Evolutionary conservation across 441 rosid species (phyloP).

Genomic region (Erodium trifolium): DNA sequence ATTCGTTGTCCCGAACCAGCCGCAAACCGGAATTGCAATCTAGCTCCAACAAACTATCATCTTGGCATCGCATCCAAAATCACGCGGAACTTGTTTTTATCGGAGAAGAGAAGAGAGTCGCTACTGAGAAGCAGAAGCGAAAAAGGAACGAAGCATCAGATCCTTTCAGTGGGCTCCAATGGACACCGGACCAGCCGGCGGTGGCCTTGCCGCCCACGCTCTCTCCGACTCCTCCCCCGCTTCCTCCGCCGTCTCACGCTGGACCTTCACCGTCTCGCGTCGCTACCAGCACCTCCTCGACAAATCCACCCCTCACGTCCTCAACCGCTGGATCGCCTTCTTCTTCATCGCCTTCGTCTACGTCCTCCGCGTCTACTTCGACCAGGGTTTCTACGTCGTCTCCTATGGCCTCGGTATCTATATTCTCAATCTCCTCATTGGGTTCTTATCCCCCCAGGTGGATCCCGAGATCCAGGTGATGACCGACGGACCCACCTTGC

Average conservation of each 20-base stretch:
- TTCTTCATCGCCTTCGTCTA: constrained; percentile 40
- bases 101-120: no score
- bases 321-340: constrained; percentile 65
- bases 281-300: constrained; percentile 70
- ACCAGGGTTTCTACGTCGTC: constrained; percentile 40
- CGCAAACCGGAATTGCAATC: no score
- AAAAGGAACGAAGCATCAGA: not conserved
- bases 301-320: constrained; percentile 57
- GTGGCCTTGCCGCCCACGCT: constrained; percentile 20
- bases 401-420: constrained; percentile 16
- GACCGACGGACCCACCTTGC: constrained; percentile 11
- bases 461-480: constrained; percentile 12
- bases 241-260: constrained; percentile 17
- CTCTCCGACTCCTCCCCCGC: constrained; percentile 23
- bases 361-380: constrained; percentile 59
- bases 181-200: constrained; percentile 44
- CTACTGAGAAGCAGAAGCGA: no score
- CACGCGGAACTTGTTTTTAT: no score
- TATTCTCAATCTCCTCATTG: constrained; percentile 16
- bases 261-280: constrained; percentile 40
- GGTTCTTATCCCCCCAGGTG: constrained; percentile 16
- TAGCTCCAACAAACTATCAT: no score
- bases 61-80: no score
- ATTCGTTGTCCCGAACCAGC: no score
- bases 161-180: constrained; percentile 28